Evolutionary conservation across 2,329 filamentous ascomycete species (phyloP).

Genomic region (Zalaria obscura): DNA sequence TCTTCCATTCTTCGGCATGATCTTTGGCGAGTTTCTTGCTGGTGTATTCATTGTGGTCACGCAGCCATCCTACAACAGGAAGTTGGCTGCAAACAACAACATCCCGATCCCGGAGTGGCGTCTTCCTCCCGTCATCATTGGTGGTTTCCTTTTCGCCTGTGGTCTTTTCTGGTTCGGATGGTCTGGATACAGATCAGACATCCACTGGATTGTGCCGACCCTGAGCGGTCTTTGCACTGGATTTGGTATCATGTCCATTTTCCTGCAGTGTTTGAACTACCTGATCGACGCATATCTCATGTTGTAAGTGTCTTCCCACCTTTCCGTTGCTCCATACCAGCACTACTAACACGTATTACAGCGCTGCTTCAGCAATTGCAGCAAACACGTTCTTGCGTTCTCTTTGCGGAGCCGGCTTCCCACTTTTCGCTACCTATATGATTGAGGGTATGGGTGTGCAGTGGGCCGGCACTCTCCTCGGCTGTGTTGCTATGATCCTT

Average conservation of each 20-base stretch:
- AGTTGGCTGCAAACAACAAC: conserved; percentile 30
- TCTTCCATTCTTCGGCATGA: conserved; percentile 70
- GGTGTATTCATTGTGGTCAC: conserved; percentile 12
- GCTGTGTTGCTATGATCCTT: conserved; percentile 25
- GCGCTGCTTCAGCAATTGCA: conserved; percentile 38
- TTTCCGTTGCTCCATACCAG: background rate
- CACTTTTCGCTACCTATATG: conserved; percentile 40
- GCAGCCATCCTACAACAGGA: conserved; percentile 15
- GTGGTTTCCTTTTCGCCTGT: conserved; percentile 24
- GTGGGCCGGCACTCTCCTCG: conserved; percentile 31
- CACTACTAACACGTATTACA: conserved; percentile 14
- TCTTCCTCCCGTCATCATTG: conserved; percentile 38
- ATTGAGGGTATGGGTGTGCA: conserved; percentile 37
- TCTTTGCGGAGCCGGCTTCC: conserved; percentile 36
- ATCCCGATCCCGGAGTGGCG: conserved; percentile 44
- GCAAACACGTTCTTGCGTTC: conserved; percentile 41
- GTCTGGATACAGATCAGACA: conserved; percentile 17
- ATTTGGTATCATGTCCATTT: conserved; percentile 44
- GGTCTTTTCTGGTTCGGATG: conserved; percentile 22
- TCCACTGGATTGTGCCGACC: conserved; percentile 24
- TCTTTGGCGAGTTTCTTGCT: conserved; percentile 12
- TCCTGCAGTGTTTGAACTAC: conserved; percentile 44
- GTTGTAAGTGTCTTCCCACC: conserved; percentile 19
- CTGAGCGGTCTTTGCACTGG: conserved; percentile 38
- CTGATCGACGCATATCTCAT: conserved; percentile 45